Percentiles rank a stretch among this genome's conserved stretches.
Evolutionary conservation across 257 asterid genomes (phyloP).

Genomic region (Rehmannia glutinosa): DNA sequence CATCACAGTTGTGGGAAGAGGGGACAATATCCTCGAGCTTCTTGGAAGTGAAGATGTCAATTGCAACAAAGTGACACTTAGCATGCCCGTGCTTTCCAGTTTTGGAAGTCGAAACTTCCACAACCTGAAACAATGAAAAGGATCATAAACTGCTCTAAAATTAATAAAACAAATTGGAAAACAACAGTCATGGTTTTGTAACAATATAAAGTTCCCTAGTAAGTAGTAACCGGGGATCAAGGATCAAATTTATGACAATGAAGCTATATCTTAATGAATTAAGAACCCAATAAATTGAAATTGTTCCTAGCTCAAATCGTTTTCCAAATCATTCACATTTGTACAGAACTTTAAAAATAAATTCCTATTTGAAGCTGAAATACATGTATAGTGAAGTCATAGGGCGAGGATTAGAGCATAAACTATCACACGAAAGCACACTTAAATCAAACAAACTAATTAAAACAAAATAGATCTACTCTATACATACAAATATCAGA

Average conservation of each 20-base stretch:
- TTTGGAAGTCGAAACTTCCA: constrained; percentile 93
- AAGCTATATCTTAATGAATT: not conserved
- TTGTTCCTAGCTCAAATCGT: not conserved
- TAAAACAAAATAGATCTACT: not conserved
- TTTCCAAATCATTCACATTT: not conserved
- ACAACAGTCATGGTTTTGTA: not conserved
- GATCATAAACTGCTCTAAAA: not conserved
- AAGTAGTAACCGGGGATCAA: too few relatives aligned
- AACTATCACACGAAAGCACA: not conserved
- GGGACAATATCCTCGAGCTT: constrained; percentile 98
- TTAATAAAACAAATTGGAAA: not conserved
- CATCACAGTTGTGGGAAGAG: constrained; percentile 91
- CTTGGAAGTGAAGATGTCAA: constrained; percentile 84
- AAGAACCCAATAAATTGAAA: not conserved
- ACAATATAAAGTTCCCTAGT: not conserved
- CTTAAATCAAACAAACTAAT: not conserved
- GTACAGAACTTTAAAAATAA: not conserved
- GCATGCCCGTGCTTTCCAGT: constrained; percentile 98
- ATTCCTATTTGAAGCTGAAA: not conserved
- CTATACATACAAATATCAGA: too few relatives aligned
- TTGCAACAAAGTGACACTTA: constrained; percentile 85
- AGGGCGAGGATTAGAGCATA: not conserved
- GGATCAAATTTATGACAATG: too few relatives aligned
- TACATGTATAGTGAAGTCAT: not conserved
- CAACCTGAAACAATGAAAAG: constrained; percentile 47